Evolutionary conservation across 169 alveolate species (phyloP), one percentile per base, ranked within the genome.

Genomic region (Cryptosporidium baileyi): DNA sequence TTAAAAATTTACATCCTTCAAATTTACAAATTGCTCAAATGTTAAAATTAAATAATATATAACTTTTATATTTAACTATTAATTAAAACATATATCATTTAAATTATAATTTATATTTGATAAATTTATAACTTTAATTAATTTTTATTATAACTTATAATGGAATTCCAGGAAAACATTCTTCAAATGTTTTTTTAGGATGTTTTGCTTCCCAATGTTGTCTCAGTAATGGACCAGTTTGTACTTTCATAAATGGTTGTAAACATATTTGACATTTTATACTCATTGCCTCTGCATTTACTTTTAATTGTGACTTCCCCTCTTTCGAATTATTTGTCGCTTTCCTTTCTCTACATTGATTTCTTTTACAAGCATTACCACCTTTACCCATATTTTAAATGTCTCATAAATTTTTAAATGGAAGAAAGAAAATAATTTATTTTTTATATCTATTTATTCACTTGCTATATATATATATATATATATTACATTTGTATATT

Each of bases 121-220:
- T 34, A 13, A 34, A 11, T 19, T 40, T 61, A 2, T 38, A 22
- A 7, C 51, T 61, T 9, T n/a, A n/a, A 61, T 43, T 26, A 17
- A 43, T 43, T 22, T 4, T 61, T 43, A 63, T 92, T 89, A 89
- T 90, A 19, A 19, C n/a, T 17, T 6, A 41, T 11, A 41, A 7
- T 41, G 6, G 61, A 8, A 74, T 57, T 3, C 40, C 85, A 19
- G 85, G 85, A n/a, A 74, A 74, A 22, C 85, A 74, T 28, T 74
- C 85, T 6, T 74, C 44, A 41, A 74, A 74, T 4, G 59, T 36
- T 28, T 57, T 74, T 44, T 74, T 74, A 5, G 85, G 85, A 54
- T 74, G 85, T 54, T 74, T 74, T 19, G 85, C 85, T n/a, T 74
- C 85, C 85, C 85, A 74, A 19, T 74, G 85, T 32, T 74, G 85